phyloP scores from a whole-genome alignment of 768 basidiomycete genomes.

The Boletus fagicola region DNA sequence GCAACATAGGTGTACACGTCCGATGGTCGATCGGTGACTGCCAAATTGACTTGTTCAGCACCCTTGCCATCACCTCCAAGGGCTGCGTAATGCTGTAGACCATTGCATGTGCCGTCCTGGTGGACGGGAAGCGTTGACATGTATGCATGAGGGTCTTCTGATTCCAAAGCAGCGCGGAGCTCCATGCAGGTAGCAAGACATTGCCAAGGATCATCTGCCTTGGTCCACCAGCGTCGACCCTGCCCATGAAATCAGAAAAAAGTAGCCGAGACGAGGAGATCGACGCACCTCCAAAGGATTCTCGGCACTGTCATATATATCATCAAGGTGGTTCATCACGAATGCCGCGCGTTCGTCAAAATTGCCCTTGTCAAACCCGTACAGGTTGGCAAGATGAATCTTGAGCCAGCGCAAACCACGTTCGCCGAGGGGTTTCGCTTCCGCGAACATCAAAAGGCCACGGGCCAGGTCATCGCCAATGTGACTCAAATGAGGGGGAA shows the following conservation, averaged over 20 bases:
- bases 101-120: constrained; percentile 98
- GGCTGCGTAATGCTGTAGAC: constrained; percentile 97
- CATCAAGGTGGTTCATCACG: constrained; percentile 65
- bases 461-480: constrained; percentile 93
- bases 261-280: neutral
- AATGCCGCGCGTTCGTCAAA: constrained; percentile 91
- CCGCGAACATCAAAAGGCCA: constrained; percentile 81
- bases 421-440: constrained; percentile 73
- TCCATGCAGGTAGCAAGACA: constrained; percentile 93
- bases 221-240: constrained; percentile 84
- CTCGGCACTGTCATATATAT: constrained; percentile 79
- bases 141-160: constrained; percentile 55
- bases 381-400: constrained; percentile 91
- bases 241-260: constrained; percentile 25
- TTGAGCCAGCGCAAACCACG: constrained; percentile 92
- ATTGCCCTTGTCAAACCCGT: constrained; percentile 91
- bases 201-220: constrained; percentile 97
- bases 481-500: constrained; percentile 93
- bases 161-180: constrained; percentile 74
- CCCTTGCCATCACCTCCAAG: constrained; percentile 90
- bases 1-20: constrained; percentile 96
- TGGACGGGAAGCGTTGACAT: constrained; percentile 83
- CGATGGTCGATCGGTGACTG: constrained; percentile 78
- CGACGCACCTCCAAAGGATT: constrained; percentile 68
- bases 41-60: constrained; percentile 90